These are phyloP conservation scores for Mayamaea pseudoterrestris DNA, from an alignment of 108 stramenopile genomes.

Conservation along the genomic window DNA sequence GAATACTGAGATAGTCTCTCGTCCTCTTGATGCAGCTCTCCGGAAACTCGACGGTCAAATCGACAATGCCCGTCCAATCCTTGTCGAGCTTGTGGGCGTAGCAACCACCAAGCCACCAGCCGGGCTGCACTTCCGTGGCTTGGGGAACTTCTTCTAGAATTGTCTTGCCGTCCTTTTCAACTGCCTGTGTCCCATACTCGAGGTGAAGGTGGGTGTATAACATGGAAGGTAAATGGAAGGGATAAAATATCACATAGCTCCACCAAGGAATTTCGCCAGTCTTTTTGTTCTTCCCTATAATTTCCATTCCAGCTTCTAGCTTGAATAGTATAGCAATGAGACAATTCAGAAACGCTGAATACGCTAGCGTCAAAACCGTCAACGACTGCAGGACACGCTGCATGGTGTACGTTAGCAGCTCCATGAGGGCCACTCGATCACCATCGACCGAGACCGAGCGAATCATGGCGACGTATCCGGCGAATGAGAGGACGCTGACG, in stretches of 20 bases:
- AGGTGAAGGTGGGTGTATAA: slow-evolving; percentile 68
- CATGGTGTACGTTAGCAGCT: slow-evolving; percentile 1
- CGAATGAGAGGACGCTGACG: slow-evolving; percentile 57
- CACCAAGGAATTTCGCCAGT: slow-evolving; percentile 64
- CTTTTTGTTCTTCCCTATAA: slow-evolving; percentile 62
- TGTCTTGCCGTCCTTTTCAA: slow-evolving; percentile 20
- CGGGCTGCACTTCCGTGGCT: slow-evolving; percentile 70
- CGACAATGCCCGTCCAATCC: slow-evolving; percentile 73
- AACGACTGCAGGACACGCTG: background rate
- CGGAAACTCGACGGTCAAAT: slow-evolving; percentile 83
- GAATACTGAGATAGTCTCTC: slow-evolving; percentile 42
- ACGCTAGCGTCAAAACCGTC: slow-evolving; percentile 31
- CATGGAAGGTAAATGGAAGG: slow-evolving; percentile 64
- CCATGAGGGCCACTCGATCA: background rate
- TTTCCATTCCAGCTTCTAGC: slow-evolving; percentile 50
- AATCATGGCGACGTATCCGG: slow-evolving; percentile 47
- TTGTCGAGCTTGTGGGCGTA: slow-evolving; percentile 60
- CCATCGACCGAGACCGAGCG: slow-evolving; percentile 21
- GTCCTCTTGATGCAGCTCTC: slow-evolving; percentile 51
- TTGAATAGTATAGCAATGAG: slow-evolving; percentile 70
- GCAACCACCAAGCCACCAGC: slow-evolving; percentile 84
- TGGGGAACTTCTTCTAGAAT: slow-evolving; percentile 47
- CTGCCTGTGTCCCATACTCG: slow-evolving; percentile 23
- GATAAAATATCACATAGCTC: slow-evolving; percentile 61
- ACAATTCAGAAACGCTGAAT: slow-evolving; percentile 66